Base-by-base conservation (phyloP, 805 yeast genomes). In the Wickerhamia fluorescens region DNA sequence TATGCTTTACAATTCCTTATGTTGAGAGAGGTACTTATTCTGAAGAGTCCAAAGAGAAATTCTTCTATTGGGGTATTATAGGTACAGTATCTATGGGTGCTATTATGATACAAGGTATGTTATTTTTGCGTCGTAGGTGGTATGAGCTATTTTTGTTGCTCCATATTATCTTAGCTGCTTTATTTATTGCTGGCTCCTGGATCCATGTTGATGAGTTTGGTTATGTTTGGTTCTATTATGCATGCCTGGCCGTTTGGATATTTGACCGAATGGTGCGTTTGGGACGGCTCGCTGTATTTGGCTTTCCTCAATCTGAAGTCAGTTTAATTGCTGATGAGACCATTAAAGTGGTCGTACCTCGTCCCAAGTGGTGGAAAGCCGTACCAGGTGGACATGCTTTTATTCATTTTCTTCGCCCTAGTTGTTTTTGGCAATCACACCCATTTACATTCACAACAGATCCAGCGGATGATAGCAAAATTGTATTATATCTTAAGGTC, bases 121-220 rank as follows among this genome's bases (percentile, higher is more conserved):
- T 65, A 35, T 54, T 56, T 20, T 47, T 71, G 26, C 55, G 77
- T 31, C 52, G 67, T 29, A 49, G 49, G 18, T 61, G 58, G 44
- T 72, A 72, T 40, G 77, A 71, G 39, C 31, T 61, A 5, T 77
- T 82, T 53, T 46, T 77, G 15, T 42, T 64, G 10, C 28, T 64
- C 9, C 94, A 82, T 44, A 68, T 78, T 29, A 31, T 66, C 1
- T 44, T 78, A 23, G 86, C 74, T 3, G 47, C 63, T 5, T 38
- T 56, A 4, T 71, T 69, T 35, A 41, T 71, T 9, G 45, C 50
- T 11, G 73, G 70, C 1, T 67, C 71, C 4, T 66, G 66, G 54
- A 24, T 56, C 5, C 79, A 73, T 34, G 49, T 65, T 26, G 43
- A 50, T 33, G 49, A 34, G 29, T 49, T 54, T 42, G 68, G 37